Percentiles rank a stretch among this genome's conserved stretches.
Evolutionary conservation across 108 stramenopile genomes (phyloP).

Genomic region (Cyclotella atomus): DNA sequence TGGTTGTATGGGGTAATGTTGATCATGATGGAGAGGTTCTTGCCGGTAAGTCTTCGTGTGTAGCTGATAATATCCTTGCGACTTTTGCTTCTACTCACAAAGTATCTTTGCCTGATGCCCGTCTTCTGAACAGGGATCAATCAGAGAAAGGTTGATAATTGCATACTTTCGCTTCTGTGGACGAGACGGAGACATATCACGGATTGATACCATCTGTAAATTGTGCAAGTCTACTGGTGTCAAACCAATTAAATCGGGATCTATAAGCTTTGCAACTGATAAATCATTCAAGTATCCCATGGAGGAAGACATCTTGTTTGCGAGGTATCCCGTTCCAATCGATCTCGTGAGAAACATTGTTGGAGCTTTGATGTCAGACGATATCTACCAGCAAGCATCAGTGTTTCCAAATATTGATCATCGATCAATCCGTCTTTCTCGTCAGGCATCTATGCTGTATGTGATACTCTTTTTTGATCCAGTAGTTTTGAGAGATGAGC

Average conservation of each 20-base stretch:
- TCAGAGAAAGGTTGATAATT: constrained; percentile 69
- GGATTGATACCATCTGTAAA: constrained; percentile 49
- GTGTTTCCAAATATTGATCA: constrained; percentile 66
- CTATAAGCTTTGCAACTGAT: constrained; percentile 15
- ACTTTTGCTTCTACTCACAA: too few species aligned
- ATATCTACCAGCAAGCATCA: constrained; percentile 56
- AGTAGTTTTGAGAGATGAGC: constrained; percentile 36
- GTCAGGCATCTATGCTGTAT: constrained; percentile 71
- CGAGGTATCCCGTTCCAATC: constrained; percentile 37
- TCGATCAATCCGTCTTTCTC: constrained; percentile 59
- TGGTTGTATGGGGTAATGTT: constrained; percentile 69
- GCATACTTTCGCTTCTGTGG: constrained; percentile 45
- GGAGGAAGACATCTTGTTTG: constrained; percentile 53
- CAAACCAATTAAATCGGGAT: constrained; percentile 8
- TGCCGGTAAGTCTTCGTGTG: constrained; percentile 32
- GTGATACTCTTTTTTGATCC: constrained; percentile 67
- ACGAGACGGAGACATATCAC: constrained; percentile 37
- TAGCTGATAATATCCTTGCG: background rate
- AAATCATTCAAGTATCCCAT: constrained; percentile 34
- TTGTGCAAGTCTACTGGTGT: constrained; percentile 48
- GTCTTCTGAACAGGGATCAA: constrained; percentile 26
- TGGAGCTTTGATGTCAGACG: constrained; percentile 59
- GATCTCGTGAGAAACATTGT: constrained; percentile 47
- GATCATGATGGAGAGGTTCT: constrained; percentile 50
- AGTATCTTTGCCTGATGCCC: background rate